A percentile compares a stretch with the other conserved stretches of the same genome.
Conservation (phyloP, 2,329 filamentous ascomycete genomes). For the Penicillium corylophilum region DNA sequence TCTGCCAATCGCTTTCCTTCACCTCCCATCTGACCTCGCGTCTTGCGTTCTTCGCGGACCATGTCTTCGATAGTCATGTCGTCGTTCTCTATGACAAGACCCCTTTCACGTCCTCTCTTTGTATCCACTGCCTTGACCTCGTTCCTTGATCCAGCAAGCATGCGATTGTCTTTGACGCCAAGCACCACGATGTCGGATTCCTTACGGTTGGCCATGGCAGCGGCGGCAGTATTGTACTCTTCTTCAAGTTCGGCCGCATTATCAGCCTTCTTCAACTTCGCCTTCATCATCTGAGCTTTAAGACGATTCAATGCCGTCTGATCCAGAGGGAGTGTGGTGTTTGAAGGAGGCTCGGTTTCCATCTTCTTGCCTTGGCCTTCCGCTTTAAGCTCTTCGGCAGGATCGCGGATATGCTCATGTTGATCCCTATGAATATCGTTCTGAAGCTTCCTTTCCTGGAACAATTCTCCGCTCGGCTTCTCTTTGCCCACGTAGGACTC, state of each 20-base stretch:
- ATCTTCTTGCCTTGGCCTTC: constrained; percentile 58
- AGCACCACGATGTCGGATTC: constrained; percentile 74
- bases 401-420: constrained; percentile 29
- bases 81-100: constrained; percentile 83
- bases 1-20: constrained; percentile 83
- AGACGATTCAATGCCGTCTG: constrained; percentile 82
- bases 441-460: constrained; percentile 69
- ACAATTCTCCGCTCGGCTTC: constrained; percentile 84
- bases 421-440: constrained; percentile 49
- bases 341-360: constrained; percentile 52
- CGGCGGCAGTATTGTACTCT: constrained; percentile 76
- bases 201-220: constrained; percentile 57
- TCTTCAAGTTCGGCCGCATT: constrained; percentile 75
- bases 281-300: constrained; percentile 93
- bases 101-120: constrained; percentile 79
- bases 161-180: constrained; percentile 82
- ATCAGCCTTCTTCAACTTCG: constrained; percentile 75
- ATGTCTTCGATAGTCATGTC: constrained; percentile 97
- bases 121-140: constrained; percentile 79
- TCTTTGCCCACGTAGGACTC: constrained; percentile 80
- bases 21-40: constrained; percentile 71
- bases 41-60: constrained; percentile 90
- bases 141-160: constrained; percentile 71
- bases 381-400: constrained; percentile 37
- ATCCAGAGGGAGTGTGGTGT: constrained; percentile 60